Evolutionary conservation across 2,329 filamentous ascomycete genomes (phyloP), one percentile per base, ranked within the genome.

Genomic region (Coniosporium tulheliwenetii): DNA sequence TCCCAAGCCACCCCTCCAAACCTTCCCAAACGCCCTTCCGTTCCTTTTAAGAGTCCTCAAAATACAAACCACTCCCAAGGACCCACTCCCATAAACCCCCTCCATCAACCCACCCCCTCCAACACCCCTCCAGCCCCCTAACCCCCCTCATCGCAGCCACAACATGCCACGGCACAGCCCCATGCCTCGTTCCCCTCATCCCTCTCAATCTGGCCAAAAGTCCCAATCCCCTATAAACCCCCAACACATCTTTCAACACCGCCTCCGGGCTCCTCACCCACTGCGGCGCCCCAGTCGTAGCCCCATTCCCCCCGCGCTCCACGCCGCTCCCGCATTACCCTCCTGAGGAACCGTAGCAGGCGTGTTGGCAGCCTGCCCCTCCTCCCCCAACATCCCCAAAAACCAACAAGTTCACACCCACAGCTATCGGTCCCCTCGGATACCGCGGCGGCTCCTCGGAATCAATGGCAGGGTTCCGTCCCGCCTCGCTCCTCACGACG

Each of bases 91-190:
- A 35, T 4, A 35, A n/a, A 15, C 3, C 32, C 32, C 32, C 12
- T 15, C 12, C 12, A 35, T n/a, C 12, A n/a, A 35, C 36, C 10
- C 19, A 26, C 13, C 13, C 13, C 13, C 13, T 15, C 36, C 33
- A 41, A 36, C 30, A 31, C 37, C 36, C 48, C 29, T 50, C 52
- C 53, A 89, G 58, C 14, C 71, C 78, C 54, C 73, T 66, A 3
- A 77, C 76, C 2, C 73, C 80, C 59, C 79, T 80, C 58, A 81
- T 71, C 2, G 77, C 81, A 13, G 74, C 79, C 10, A 76, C 79
- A 44, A 89, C 64, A 65, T 89, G 84, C 80, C 83, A 85, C 13
- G 84, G 84, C 50, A 81, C 63, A n/a, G 77, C 68, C 12, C 62
- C 62, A 52, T 78, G 75, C 38, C 62, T 67, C 41, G 45, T 75